Evolutionary conservation across 1,139 yeast species (phyloP), one percentile per base, ranked within the genome.

Genomic region (Schizosaccharomyces versatilis): DNA sequence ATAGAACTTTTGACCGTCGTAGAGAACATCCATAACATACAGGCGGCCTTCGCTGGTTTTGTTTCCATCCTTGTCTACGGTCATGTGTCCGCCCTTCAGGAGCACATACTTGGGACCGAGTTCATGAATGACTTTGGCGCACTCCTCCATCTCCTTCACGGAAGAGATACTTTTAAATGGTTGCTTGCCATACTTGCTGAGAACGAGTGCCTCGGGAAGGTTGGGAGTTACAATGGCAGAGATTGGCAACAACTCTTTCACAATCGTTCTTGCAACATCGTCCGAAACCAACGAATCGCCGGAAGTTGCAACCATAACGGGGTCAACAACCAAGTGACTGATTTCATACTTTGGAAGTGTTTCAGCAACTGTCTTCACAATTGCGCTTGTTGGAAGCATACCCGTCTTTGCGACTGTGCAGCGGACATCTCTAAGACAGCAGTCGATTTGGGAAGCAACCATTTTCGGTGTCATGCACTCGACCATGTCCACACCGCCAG

Each of bases 81-180:
- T 78, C 3, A 84, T 79, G 64, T 84, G 95, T 0, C 95, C 95
- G 19, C 95, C 96, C 67, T 86, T 85, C 15, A 86, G 71, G 51
- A 85, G 69, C 7, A 86, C 73, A 59, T 77, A 78, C 14, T 68
- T 59, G 59, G 81, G 74, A 3, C 73, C 70, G 1, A 79, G 67
- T 3, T 59, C 59, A 54, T 72, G 73, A 19, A 82, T 71, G 2
- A 62, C 59, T 38, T 66, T 64, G 0, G 80, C 81, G 58, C 78
- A 67, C 1, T 59, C 59, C 17, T 65, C 61, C 56, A 75, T 64
- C 41, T 72, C 75, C 0, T 71, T 71, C 3, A 72, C 58, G 1
- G 66, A 55, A 9, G 56, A 57, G n/a, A 64, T 59, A 19, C 59
- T 55, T 41, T 59, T 58, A 38, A 62, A 61, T 53, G 57, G 60